Evolutionary conservation across 176 grass and related monocot genomes (phyloP), one percentile per base, ranked within the genome.

Genomic region (Phoenix dactylifera): DNA sequence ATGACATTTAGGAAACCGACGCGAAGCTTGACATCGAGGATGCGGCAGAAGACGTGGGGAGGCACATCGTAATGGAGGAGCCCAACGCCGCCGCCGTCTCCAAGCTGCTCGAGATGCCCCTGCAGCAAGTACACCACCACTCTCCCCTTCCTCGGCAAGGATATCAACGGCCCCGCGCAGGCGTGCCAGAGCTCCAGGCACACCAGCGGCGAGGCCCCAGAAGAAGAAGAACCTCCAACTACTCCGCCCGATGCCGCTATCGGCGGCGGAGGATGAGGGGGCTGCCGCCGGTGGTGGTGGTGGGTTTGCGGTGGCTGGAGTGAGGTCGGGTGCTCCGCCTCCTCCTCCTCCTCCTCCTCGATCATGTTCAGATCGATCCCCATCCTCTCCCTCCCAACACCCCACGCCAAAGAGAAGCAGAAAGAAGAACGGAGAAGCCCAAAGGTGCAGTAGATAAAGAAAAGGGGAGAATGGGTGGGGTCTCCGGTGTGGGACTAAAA

Each of bases 71-170:
- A 62, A 78, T 58, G 4, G 75, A 29, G 22, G 73, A 58, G 5
- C 30, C 15, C 26, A 18, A 26, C 51, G n/a, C 73, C 64, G 0
- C 56, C 7, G 1, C 51, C 49, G 7, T 70, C 74, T 18, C 72
- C 79, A 22, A 86, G 70, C 25, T 83, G 84, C 0, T 89, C 87
- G 50, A 98, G 72, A 71, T 98, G 88, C 16, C 76, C 93, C 71
- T 98, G 93, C 54, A 87, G 88, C 76, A 98, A 86, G 78, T 98
- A 98, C 26, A 98, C 88, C 54, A 98, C 76, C 7, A 66, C 60
- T 72, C 88, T 81, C 12, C 88, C 87, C 77, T 81, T 83, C 49
- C 83, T 81, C 10, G 93, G 93, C 51, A 55, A 52, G 48, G 6
- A 71, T 18, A 89, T 78, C 52, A 88, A 51, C 0, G 87, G 93